These are phyloP conservation scores for Nakaseomyces nivariensis DNA, from an alignment of 1,139 yeast genomes.

Conservation along the genomic window DNA sequence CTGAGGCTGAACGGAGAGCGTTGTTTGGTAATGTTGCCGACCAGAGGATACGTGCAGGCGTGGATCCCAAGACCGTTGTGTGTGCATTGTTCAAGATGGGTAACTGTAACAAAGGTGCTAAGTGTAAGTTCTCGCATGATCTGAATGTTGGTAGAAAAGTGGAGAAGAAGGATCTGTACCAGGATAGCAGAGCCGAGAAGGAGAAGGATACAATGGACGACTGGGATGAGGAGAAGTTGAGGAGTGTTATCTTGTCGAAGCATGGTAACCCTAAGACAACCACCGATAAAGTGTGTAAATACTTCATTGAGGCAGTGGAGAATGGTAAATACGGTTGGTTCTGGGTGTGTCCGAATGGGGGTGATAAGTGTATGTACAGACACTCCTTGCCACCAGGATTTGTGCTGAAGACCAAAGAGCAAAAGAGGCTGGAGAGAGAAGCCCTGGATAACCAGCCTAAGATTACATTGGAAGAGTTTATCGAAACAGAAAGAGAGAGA, in stretches of 20 bases:
- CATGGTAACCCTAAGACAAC: constrained; percentile 93
- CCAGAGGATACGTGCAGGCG: constrained; percentile 93
- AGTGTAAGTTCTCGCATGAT: constrained; percentile 94
- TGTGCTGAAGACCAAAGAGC: constrained; percentile 92
- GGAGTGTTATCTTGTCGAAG: constrained; percentile 77
- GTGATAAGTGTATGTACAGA: constrained; percentile 84
- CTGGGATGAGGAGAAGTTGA: constrained; percentile 95
- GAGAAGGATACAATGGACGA: constrained; percentile 85
- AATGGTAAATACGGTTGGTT: constrained; percentile 98
- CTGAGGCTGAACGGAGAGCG: constrained; percentile 77
- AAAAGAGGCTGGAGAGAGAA: constrained; percentile 76
- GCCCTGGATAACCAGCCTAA: constrained; percentile 82
- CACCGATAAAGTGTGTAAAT: constrained; percentile 90
- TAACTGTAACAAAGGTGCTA: constrained; percentile 76
- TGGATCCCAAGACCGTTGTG: constrained; percentile 88
- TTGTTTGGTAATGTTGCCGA: constrained; percentile 57
- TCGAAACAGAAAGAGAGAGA: constrained; percentile 85
- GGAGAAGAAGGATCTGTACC: constrained; percentile 82
- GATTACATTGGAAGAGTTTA: constrained; percentile 89
- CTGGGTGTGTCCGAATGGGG: constrained; percentile 96
- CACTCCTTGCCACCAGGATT: constrained; percentile 98
- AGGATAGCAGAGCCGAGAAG: constrained; percentile 71
- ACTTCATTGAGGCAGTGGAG: constrained; percentile 92
- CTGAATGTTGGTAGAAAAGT: constrained; percentile 77
- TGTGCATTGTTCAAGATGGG: constrained; percentile 91